phyloP scores from a whole-genome alignment of 2,329 filamentous ascomycete species.

The Arachnomyces sp. region DNA sequence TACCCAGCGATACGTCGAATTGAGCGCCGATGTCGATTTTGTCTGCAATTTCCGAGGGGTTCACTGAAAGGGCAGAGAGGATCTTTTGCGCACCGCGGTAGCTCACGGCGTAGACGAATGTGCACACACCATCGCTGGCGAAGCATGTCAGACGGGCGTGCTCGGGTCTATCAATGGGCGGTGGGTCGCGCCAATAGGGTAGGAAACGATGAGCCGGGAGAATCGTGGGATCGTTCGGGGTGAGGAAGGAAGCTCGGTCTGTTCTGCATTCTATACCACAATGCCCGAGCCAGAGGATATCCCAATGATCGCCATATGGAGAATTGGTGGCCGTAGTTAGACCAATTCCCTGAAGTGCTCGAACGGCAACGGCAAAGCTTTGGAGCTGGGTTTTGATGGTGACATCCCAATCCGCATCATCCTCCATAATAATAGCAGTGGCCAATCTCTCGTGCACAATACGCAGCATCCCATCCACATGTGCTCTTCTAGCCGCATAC shows the following conservation, averaged over 20 bases:
- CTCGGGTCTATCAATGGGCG: conserved; percentile 8
- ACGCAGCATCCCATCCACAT: conserved; percentile 18
- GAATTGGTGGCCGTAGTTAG: conserved; percentile 20
- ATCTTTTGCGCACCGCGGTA: conserved; percentile 14
- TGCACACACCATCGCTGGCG: conserved; percentile 13
- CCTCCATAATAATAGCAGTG: conserved; percentile 47
- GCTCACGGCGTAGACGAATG: conserved; percentile 16
- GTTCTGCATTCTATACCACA: conserved; percentile 18
- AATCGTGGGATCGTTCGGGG: conserved; percentile 12
- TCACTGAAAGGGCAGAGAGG: conserved; percentile 15
- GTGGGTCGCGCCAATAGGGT: conserved; percentile 15
- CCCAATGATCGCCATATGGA: conserved; percentile 47
- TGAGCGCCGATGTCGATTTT: conserved; percentile 18
- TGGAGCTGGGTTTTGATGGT: conserved; percentile 44
- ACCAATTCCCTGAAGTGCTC: conserved; percentile 9
- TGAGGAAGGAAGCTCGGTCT: conserved; percentile 10
- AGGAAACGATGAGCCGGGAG: conserved; percentile 14
- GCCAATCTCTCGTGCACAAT: conserved; percentile 40
- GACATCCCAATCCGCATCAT: conserved; percentile 52
- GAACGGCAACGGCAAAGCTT: too few relatives aligned
- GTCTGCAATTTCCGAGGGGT: conserved; percentile 13
- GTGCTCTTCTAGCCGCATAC: conserved; percentile 15
- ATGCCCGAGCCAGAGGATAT: conserved; percentile 41
- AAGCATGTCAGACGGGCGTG: conserved; percentile 11
- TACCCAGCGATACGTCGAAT: conserved; percentile 16